These are phyloP conservation scores for Jaapia argillacea DNA, from an alignment of 768 basidiomycete species.

Conservation along the genomic window DNA sequence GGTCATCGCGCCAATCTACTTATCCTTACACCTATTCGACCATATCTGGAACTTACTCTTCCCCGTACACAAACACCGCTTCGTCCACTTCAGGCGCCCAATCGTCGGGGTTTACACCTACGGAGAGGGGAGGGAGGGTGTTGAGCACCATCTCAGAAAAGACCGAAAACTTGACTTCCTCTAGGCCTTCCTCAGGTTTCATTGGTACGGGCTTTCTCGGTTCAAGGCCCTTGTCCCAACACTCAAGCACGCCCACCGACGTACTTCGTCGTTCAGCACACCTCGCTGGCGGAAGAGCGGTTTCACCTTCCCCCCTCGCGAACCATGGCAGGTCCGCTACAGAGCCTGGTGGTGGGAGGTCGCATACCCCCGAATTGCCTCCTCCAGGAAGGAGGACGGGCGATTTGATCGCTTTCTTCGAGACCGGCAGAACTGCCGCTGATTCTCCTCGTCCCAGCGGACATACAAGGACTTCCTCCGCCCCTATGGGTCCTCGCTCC, in stretches of 20 bases:
- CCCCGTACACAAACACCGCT: slow-evolving; percentile 8
- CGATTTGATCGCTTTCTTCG: slow-evolving; percentile 70
- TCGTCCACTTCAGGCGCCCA: slow-evolving; percentile 11
- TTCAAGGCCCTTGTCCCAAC: slow-evolving; percentile 21
- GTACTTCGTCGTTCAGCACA: slow-evolving; percentile 36
- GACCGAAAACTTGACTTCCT: slow-evolving; percentile 48
- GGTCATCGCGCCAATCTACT: slow-evolving; percentile 43
- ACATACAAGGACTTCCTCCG: slow-evolving; percentile 48
- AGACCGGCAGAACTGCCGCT: slow-evolving; percentile 35
- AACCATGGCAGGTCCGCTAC: slow-evolving; percentile 53
- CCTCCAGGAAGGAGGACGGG: slow-evolving; percentile 47
- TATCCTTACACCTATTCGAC: slow-evolving; percentile 19
- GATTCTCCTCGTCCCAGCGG: slow-evolving; percentile 21
- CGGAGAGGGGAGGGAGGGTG: slow-evolving; percentile 33
- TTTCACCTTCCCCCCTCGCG: slow-evolving; percentile 25
- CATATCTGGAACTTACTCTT: slow-evolving; percentile 14
- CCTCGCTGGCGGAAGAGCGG: slow-evolving; percentile 22
- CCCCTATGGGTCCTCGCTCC: slow-evolving; percentile 25
- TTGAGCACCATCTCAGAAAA: slow-evolving; percentile 74
- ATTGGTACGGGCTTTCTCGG: slow-evolving; percentile 21
- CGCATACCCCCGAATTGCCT: slow-evolving; percentile 14
- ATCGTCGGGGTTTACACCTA: slow-evolving; percentile 9
- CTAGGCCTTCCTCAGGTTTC: slow-evolving; percentile 45
- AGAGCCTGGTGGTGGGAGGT: too few relatives aligned
- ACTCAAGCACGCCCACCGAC: slow-evolving; percentile 34